Base-by-base conservation (phyloP, 169 alveolate genomes). In the Sarcocystis neurona region DNA sequence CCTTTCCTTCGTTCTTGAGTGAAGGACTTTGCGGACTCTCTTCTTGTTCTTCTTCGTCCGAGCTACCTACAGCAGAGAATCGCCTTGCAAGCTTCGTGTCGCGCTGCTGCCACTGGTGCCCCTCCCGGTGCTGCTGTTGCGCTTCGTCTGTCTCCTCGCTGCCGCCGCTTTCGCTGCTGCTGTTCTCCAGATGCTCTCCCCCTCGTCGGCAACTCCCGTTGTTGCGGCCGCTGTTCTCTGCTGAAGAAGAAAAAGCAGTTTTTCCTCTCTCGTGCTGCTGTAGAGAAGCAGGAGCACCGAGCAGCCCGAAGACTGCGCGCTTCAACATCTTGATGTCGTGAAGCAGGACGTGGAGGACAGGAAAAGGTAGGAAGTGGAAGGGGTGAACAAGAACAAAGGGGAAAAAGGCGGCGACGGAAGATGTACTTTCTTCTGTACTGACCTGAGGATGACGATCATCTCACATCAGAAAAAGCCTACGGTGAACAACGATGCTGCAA, bases 241-340 rank as follows among this genome's bases (percentile, higher is more conserved):
- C 53, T 50, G 20, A 34, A n/a, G n/a, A n/a, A n/a, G n/a, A n/a
- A n/a, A n/a, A n/a, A n/a, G n/a, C n/a, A n/a, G n/a, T n/a, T n/a
- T n/a, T n/a, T n/a, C n/a, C n/a, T n/a, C n/a, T n/a, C n/a, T n/a
- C n/a, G n/a, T n/a, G 75, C 41, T 15, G 5, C 41, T 32, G 68
- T 48, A 50, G 74, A 2, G n/a, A 50, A 39, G 32, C 68, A 32
- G 53, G 5, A 50, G 87, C 8, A 37, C 72, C 79, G 44, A 79
- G 27, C 37, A 82, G 41, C 43, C 89, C 89, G 30, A 82, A 82
- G 79, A 82, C 79, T 1, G 89, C 89, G 30, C 89, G 78, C 46
- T 82, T 82, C 66, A 82, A 46, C 89, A 82, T 82, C n/a, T 79
- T n/a, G 43, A 18, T 3, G 75, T 2, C 27, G 6, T 1, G 1